Percentiles rank a stretch among this genome's conserved stretches.
These are phyloP conservation scores for Xerocomus minutiporus DNA, from an alignment of 1,284 basidiomycete genomes.

Conservation along the genomic window DNA sequence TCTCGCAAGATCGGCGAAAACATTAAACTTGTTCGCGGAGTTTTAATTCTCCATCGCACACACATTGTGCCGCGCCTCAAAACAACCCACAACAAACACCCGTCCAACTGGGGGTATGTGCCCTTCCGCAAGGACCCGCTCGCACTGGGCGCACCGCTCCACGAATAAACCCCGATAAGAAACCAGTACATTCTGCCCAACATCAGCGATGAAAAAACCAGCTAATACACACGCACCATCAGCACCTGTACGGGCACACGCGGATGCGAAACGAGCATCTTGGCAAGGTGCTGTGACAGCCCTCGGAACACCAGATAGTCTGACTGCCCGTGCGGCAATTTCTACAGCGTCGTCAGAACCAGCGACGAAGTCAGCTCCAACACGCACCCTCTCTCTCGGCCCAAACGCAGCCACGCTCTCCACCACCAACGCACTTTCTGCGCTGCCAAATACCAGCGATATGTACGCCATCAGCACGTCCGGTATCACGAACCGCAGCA, in stretches of 20 bases:
- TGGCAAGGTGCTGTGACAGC: constrained; percentile 59
- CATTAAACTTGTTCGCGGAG: constrained; percentile 25
- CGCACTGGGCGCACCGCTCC: constrained; percentile 52
- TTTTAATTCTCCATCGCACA: constrained; percentile 6
- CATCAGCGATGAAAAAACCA: constrained; percentile 3
- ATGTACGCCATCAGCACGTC: constrained; percentile 61
- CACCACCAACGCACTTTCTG: constrained; percentile 40
- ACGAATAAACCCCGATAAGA: constrained; percentile 59
- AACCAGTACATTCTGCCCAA: constrained; percentile 42
- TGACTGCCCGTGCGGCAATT: constrained; percentile 62
- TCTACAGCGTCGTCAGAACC: constrained; percentile 36
- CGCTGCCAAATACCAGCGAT: constrained; percentile 37
- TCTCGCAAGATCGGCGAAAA: constrained; percentile 17
- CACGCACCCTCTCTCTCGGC: constrained; percentile 58
- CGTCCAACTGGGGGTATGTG: constrained; percentile 63
- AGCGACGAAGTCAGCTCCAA: background rate
- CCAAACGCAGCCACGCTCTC: constrained; percentile 63
- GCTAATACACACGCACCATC: constrained; percentile 33
- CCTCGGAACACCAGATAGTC: constrained; percentile 59
- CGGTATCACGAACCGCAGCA: constrained; percentile 52
- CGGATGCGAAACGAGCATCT: constrained; percentile 52
- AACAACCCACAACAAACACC: constrained; percentile 38
- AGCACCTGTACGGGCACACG: constrained; percentile 47
- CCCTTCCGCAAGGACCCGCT: constrained; percentile 59
- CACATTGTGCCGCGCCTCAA: constrained; percentile 39